phyloP scores from a whole-genome alignment of 2,329 filamentous ascomycete genomes.

The Lachnellula cervina region DNA sequence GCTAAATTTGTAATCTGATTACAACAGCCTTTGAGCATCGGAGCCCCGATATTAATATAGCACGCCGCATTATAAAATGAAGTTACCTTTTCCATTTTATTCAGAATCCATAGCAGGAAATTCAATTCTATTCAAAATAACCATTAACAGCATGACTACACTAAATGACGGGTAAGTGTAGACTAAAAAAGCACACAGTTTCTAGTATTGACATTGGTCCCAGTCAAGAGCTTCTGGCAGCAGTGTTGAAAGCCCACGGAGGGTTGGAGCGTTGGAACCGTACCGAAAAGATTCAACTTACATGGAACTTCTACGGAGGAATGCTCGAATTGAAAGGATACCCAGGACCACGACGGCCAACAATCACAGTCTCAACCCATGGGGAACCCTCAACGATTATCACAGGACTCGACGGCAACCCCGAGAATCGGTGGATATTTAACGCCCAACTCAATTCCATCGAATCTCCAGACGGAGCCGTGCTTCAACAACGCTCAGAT shows the following conservation, averaged over 20 bases:
- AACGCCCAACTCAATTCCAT: neutral
- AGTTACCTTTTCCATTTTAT: too few species aligned
- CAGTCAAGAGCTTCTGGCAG: neutral
- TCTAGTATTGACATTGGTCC: neutral
- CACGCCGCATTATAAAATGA: too few species aligned
- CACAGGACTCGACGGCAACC: neutral
- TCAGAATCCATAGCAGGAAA: too few species aligned
- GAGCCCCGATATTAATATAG: too few species aligned
- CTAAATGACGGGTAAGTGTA: neutral
- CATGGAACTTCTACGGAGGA: neutral
- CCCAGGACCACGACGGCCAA: neutral
- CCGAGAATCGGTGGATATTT: neutral
- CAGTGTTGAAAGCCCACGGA: neutral
- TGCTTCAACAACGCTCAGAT: neutral
- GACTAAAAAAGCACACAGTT: neutral
- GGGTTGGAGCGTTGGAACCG: neutral
- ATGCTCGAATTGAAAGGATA: neutral
- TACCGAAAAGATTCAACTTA: neutral
- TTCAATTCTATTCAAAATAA: too few species aligned
- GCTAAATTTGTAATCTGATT: too few species aligned
- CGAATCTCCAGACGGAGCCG: neutral
- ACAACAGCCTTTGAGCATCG: too few species aligned
- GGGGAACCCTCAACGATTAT: neutral
- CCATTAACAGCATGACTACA: neutral
- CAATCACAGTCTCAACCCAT: neutral